Evolutionary conservation across 306 rosid species (phyloP).

Genomic region (Castanea crenata): DNA sequence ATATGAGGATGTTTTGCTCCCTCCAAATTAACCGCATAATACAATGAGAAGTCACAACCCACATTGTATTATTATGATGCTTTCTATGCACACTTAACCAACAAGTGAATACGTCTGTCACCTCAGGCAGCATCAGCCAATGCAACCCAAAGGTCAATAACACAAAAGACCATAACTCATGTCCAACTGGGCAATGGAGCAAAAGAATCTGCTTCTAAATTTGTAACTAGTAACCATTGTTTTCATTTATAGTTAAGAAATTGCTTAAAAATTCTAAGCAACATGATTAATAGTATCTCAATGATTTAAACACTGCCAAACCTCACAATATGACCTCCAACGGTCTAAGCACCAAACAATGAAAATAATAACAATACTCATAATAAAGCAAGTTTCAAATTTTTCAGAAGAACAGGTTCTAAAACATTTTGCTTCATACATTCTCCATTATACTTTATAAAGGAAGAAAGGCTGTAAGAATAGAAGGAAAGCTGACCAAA

Average conservation of each 20-base stretch:
- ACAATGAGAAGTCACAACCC: no score
- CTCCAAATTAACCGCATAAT: no score
- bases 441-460: background rate
- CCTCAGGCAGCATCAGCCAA: no score
- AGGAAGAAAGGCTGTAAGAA: slow-evolving; percentile 17
- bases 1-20: no score
- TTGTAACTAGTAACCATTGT: background rate
- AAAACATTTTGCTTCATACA: background rate
- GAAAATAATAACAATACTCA: background rate
- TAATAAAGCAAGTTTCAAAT: background rate
- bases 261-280: background rate
- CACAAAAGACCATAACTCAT: no score
- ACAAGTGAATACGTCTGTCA: no score
- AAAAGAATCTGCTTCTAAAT: background rate
- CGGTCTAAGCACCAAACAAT: background rate
- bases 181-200: background rate
- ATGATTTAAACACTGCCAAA: background rate
- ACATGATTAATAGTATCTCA: background rate
- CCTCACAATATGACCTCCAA: background rate
- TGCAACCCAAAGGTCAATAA: no score
- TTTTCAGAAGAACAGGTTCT: background rate
- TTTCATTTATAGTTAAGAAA: background rate
- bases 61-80: no score
- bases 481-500: slow-evolving; percentile 52
- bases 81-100: no score